Evolutionary conservation across 176 grass and related monocot species (phyloP).

Genomic region (Oryza rufipogon): DNA sequence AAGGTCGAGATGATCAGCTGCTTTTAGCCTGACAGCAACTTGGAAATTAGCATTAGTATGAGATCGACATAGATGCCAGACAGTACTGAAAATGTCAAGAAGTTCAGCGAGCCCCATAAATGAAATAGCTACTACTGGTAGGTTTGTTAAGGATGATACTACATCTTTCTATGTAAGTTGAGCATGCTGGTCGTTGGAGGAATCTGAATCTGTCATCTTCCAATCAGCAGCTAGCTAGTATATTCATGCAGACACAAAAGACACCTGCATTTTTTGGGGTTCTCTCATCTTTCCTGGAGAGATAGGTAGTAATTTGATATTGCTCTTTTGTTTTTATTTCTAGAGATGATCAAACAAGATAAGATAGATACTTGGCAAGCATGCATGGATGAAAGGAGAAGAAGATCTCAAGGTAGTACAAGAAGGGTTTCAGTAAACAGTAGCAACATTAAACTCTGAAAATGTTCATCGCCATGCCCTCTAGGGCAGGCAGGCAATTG

Average conservation of each 20-base stretch:
- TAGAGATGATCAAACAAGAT: not conserved
- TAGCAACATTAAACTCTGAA: not conserved
- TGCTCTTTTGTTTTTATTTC: not conserved
- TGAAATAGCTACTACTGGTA: not conserved
- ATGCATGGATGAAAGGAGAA: no score
- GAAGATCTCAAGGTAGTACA: not conserved
- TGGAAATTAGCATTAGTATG: not conserved
- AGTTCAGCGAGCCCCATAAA: not conserved
- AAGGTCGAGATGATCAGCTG: not conserved
- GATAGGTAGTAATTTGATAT: not conserved
- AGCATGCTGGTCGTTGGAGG: not conserved
- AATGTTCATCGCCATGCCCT: slow-evolving; percentile 27
- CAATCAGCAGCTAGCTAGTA: not conserved
- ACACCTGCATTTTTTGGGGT: not conserved
- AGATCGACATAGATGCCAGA: slow-evolving; percentile 8
- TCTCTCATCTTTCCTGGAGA: not conserved
- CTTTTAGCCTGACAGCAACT: slow-evolving; percentile 30
- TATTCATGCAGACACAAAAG: slow-evolving; percentile 19
- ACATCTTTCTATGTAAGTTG: not conserved
- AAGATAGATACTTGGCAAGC: not conserved
- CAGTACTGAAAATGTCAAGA: slow-evolving; percentile 1
- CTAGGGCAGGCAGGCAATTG: not conserved
- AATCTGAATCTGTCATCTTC: not conserved
- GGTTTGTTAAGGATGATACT: not conserved
- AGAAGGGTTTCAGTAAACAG: not conserved